Evolutionary conservation across 2,329 filamentous ascomycete species (phyloP).

Genomic region (Clonostachys rhizophaga): DNA sequence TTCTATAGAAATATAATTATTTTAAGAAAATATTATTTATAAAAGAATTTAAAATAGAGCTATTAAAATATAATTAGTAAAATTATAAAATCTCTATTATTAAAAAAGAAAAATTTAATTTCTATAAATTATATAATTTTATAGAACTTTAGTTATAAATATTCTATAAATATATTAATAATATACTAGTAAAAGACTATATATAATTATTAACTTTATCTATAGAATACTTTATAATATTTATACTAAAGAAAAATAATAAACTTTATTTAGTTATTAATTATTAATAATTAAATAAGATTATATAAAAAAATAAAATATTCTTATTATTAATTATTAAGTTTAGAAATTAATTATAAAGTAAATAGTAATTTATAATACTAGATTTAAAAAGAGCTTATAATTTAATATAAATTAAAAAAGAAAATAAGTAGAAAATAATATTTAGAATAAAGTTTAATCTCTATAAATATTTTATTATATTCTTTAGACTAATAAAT

Average conservation of each 20-base stretch:
- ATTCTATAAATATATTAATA: no score
- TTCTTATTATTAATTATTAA: constrained; percentile 15
- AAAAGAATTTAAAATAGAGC: not conserved
- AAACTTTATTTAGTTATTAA: constrained; percentile 14
- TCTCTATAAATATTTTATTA: constrained; percentile 24
- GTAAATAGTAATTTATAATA: constrained; percentile 5
- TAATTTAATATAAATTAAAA: constrained; percentile 20
- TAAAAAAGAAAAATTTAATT: no score
- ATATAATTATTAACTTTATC: constrained; percentile 7
- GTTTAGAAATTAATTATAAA: constrained; percentile 9
- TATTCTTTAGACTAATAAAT: constrained; percentile 17
- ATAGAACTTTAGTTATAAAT: no score
- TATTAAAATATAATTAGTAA: no score
- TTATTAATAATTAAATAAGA: constrained; percentile 14
- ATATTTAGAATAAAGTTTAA: constrained; percentile 22
- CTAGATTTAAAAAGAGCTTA: constrained; percentile 15
- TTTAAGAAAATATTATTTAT: constrained; percentile 5
- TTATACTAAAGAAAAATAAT: constrained; percentile 12
- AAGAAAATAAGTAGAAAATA: constrained; percentile 21
- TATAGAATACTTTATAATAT: constrained; percentile 2
- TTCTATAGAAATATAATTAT: constrained; percentile 1
- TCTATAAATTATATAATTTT: no score
- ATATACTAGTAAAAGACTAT: no score
- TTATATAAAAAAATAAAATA: constrained; percentile 15
- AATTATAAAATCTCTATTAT: no score